phyloP scores from a whole-genome alignment of 2,329 filamentous ascomycete species.

The Xylaria polymorpha region DNA sequence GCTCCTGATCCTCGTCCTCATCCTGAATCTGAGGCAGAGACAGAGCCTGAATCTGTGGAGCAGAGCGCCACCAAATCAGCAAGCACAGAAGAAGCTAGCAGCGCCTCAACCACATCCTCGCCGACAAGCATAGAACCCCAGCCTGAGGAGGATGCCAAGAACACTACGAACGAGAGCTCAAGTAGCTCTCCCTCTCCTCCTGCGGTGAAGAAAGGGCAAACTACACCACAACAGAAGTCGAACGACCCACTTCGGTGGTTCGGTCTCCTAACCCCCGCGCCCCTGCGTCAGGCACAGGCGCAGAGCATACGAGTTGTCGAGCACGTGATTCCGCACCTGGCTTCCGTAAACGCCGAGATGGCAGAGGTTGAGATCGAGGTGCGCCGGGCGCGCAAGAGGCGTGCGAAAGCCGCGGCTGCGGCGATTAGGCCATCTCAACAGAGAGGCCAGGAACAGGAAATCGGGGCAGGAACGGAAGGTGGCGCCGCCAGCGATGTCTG shows the following conservation, averaged over 20 bases:
- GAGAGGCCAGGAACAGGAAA: slow-evolving; percentile 8
- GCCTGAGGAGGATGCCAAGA: background rate
- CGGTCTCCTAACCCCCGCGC: slow-evolving; percentile 63
- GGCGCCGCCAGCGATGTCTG: background rate
- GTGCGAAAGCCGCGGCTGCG: slow-evolving; percentile 59
- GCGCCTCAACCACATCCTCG: slow-evolving; percentile 2
- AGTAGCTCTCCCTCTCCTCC: slow-evolving; percentile 17
- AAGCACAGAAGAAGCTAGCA: slow-evolving; percentile 11
- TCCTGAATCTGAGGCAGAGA: slow-evolving; percentile 11
- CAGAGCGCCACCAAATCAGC: slow-evolving; percentile 16
- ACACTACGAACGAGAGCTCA: slow-evolving; percentile 6
- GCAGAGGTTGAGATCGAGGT: slow-evolving; percentile 75
- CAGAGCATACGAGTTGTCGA: slow-evolving; percentile 68
- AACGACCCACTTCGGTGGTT: slow-evolving; percentile 70
- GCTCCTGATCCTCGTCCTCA: slow-evolving; percentile 3
- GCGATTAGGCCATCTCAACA: slow-evolving; percentile 40
- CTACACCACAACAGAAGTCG: slow-evolving; percentile 35
- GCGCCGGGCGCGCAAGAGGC: slow-evolving; percentile 67
- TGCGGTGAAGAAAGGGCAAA: slow-evolving; percentile 31
- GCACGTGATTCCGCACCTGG: slow-evolving; percentile 66
- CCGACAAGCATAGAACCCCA: slow-evolving; percentile 2
- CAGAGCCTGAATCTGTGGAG: slow-evolving; percentile 9
- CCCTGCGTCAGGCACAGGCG: slow-evolving; percentile 68
- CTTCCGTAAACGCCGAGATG: slow-evolving; percentile 70
- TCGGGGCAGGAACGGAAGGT: slow-evolving; percentile 2